A percentile compares a stretch with the other conserved stretches of the same genome.
These are phyloP conservation scores for Podospora comata DNA, from an alignment of 495 filamentous ascomycete species.

Conservation along the genomic window DNA sequence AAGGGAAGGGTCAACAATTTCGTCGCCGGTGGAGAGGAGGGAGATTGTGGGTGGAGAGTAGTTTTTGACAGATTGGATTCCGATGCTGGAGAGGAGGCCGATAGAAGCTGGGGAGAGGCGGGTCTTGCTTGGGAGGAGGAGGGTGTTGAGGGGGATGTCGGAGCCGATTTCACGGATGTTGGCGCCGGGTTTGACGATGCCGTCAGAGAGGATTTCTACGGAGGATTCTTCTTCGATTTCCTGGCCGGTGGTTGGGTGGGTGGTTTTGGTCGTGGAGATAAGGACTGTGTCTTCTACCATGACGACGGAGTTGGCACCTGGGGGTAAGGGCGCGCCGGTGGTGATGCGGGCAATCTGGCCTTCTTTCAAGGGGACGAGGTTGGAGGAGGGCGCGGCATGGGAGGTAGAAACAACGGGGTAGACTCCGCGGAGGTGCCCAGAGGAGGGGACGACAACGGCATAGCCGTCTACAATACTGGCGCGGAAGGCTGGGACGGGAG, in stretches of 20 bases:
- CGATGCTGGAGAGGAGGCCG: slow-evolving; percentile 82
- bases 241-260: slow-evolving; percentile 64
- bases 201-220: slow-evolving; percentile 75
- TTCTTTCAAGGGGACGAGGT: slow-evolving; percentile 52
- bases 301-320: slow-evolving; percentile 83
- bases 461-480: slow-evolving; percentile 98
- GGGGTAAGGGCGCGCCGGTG: slow-evolving; percentile 87
- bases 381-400: slow-evolving; percentile 65
- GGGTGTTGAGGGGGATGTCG: slow-evolving; percentile 66
- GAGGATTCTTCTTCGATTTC: slow-evolving; percentile 82
- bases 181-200: slow-evolving; percentile 66
- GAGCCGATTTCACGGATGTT: slow-evolving; percentile 91
- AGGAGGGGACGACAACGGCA: slow-evolving; percentile 63
- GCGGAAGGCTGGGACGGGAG: slow-evolving; percentile 85
- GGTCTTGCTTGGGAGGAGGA: slow-evolving; percentile 72
- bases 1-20: slow-evolving; percentile 76
- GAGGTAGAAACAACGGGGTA: slow-evolving; percentile 87
- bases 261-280: slow-evolving; percentile 68
- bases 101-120: slow-evolving; percentile 86
- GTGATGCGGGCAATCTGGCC: slow-evolving; percentile 88
- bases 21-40: slow-evolving; percentile 91
- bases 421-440: slow-evolving; percentile 63
- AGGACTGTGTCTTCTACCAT: slow-evolving; percentile 96
- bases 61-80: slow-evolving; percentile 52
- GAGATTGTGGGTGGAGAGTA: slow-evolving; percentile 78